A percentile compares a stretch with the other conserved stretches of the same genome.
Evolutionary conservation across 2,329 filamentous ascomycete genomes (phyloP).

Genomic region (Aureobasidium musti): DNA sequence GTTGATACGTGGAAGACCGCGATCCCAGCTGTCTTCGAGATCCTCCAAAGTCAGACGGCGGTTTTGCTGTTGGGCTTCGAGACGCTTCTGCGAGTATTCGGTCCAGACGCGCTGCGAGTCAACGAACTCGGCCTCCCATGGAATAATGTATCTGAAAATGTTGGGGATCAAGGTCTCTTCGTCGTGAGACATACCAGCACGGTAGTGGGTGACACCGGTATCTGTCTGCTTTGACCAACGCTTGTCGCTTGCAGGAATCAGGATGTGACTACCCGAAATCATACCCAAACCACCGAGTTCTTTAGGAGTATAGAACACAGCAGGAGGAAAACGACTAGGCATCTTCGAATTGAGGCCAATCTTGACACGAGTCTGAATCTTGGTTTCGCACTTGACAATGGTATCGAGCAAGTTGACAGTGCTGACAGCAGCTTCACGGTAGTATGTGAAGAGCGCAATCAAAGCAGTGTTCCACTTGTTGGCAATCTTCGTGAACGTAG

Average conservation of each 20-base stretch:
- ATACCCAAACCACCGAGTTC: slow-evolving; percentile 95
- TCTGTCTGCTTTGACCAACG: slow-evolving; percentile 98
- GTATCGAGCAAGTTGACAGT: slow-evolving; percentile 93
- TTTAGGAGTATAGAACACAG: slow-evolving; percentile 98
- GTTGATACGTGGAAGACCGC: slow-evolving; percentile 95
- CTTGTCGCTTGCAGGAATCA: slow-evolving; percentile 97
- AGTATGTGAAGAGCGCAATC: slow-evolving; percentile 97
- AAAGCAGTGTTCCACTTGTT: slow-evolving; percentile 99
- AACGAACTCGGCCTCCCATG: slow-evolving; percentile 98
- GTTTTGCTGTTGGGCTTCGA: slow-evolving; percentile 97
- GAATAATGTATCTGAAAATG: slow-evolving; percentile 99
- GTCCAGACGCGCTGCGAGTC: slow-evolving; percentile 99
- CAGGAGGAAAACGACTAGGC: slow-evolving; percentile 96
- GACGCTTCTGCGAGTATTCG: slow-evolving; percentile 95
- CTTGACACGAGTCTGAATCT: slow-evolving; percentile 98
- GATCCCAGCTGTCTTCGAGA: slow-evolving; percentile 97
- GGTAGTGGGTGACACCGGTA: slow-evolving; percentile 93
- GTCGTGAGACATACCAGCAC: slow-evolving; percentile 96
- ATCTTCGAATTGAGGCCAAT: slow-evolving; percentile 97
- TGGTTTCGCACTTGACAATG: slow-evolving; percentile 99
- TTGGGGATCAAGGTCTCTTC: slow-evolving; percentile 98
- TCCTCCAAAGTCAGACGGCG: slow-evolving; percentile 92
- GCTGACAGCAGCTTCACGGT: slow-evolving; percentile 94
- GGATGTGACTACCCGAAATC: slow-evolving; percentile 97
- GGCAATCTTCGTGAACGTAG: slow-evolving; percentile 98